A percentile compares a stretch with the other conserved stretches of the same genome.
phyloP scores from a whole-genome alignment of 257 asterid species.

The Plantago major region DNA sequence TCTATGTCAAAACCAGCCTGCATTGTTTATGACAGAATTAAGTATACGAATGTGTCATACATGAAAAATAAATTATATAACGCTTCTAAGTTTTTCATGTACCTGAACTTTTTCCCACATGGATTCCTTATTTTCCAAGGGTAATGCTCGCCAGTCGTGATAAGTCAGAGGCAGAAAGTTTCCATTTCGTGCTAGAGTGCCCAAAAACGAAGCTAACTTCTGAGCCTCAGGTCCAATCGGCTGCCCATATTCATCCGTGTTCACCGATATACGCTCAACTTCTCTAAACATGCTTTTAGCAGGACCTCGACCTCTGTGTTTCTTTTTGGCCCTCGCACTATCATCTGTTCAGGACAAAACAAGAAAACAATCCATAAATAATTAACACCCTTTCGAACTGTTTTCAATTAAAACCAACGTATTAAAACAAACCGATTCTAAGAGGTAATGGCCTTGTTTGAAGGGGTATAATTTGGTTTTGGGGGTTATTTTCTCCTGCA shows the following conservation, averaged over 20 bases:
- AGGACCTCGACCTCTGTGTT: slow-evolving; percentile 27
- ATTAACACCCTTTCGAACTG: background rate
- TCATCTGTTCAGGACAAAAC: slow-evolving; percentile 11
- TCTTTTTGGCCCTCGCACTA: slow-evolving; percentile 15
- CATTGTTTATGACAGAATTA: background rate
- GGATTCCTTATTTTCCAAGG: slow-evolving; percentile 28
- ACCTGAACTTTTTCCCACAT: slow-evolving; percentile 40
- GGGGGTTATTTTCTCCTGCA: background rate
- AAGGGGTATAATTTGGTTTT: slow-evolving; percentile 1
- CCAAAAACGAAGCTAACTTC: slow-evolving; percentile 30
- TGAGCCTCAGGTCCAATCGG: slow-evolving; percentile 30
- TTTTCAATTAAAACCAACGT: slow-evolving; percentile 1
- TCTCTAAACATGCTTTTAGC: slow-evolving; percentile 20
- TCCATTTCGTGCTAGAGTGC: slow-evolving; percentile 34
- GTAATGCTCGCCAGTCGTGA: slow-evolving; percentile 36
- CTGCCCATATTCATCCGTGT: slow-evolving; percentile 30
- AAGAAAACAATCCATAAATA: background rate
- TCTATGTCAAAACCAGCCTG: slow-evolving; percentile 34
- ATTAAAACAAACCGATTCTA: slow-evolving; percentile 10
- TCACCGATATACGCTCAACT: slow-evolving; percentile 21
- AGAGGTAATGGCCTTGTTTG: background rate
- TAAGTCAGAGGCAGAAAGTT: slow-evolving; percentile 30
- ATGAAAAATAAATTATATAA: background rate
- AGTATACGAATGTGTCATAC: background rate
- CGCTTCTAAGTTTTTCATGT: slow-evolving; percentile 3